Base-by-base conservation (phyloP, 2,329 filamentous ascomycete species). In the Neofusicoccum umdonicola region DNA sequence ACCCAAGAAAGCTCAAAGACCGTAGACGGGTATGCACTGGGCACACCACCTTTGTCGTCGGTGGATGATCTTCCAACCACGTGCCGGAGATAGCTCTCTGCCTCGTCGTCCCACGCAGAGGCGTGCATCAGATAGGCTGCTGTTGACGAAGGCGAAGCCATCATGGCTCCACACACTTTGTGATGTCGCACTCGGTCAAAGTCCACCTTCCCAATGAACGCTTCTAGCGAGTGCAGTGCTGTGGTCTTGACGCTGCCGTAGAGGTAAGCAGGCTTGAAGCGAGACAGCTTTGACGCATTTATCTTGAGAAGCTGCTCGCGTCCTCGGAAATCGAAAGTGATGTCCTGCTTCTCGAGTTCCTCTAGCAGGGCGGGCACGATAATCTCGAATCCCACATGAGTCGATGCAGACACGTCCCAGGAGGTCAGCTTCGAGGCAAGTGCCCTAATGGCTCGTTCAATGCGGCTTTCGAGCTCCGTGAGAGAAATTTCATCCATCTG, bases 141-240 rank as follows among this genome's bases (percentile, higher is more conserved):
- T 0, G 78, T 81, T 0, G 79, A 76, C 1, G 78, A 76, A 7
- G 79, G 79, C 0, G 77, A 80, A 2, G 68, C 76, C 68, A 79
- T 71, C 68, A 80, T 76, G 6, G 70, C 70, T 2, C 76, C 77
- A 50, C 70, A 65, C 11, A 69, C 65, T 58, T 68, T 72, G 56
- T 78, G 75, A 13, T 79, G 75, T 12, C 63, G 65, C 6, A 80
- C 66, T 48, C 69, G 71, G 56, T 77, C 68, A 63, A 81, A 81
- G 44, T 79, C 73, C 19, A 77, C 66, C 42, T 66, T 71, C 9
- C 77, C 74, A 19, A 75, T 71, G 52, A 79, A 77, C 0, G 76
- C 76, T 57, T 81, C 79, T 0, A 80, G 67, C 0, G 77, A 79
- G 64, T 80, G 76, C 3, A 78, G 64, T 0, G 71, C 58, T 0